These are phyloP conservation scores for Hypoxylon cercidicola DNA, from an alignment of 495 filamentous ascomycete genomes.

Conservation along the genomic window DNA sequence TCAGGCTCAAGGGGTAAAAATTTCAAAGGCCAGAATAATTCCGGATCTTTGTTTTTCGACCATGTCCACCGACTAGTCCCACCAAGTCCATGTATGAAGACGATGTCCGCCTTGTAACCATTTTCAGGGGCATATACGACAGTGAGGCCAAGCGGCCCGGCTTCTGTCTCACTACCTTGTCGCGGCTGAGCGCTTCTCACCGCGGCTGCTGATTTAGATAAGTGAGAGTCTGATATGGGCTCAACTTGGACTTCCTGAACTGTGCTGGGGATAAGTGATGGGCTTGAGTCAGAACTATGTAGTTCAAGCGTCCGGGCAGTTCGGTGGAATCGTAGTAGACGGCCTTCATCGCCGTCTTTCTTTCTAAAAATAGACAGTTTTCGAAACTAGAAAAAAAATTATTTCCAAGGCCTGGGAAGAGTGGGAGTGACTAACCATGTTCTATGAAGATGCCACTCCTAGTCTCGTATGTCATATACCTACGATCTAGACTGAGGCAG, in stretches of 20 bases:
- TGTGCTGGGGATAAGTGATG: background rate
- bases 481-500: too few species aligned
- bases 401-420: background rate
- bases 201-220: background rate
- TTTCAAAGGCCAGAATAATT: constrained; percentile 47
- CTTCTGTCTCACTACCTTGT: background rate
- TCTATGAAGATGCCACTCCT: background rate
- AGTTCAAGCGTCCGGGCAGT: too few species aligned
- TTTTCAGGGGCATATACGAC: constrained; percentile 42
- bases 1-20: constrained; percentile 49
- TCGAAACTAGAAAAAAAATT: constrained; percentile 6
- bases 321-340: background rate
- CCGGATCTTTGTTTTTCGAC: constrained; percentile 42
- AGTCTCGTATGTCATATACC: too few species aligned
- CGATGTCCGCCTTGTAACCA: constrained; percentile 30
- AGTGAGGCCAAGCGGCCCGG: constrained; percentile 46
- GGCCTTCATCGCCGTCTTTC: background rate
- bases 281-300: background rate
- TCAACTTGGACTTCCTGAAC: background rate
- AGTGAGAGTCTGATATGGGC: background rate
- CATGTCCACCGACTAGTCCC: constrained; percentile 48
- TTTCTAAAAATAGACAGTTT: constrained; percentile 18
- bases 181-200: background rate
- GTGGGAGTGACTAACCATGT: constrained; percentile 3
- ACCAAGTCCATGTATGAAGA: constrained; percentile 52